Base-by-base conservation (phyloP, 2,329 filamentous ascomycete species). In the Xylariaceae sp. region DNA sequence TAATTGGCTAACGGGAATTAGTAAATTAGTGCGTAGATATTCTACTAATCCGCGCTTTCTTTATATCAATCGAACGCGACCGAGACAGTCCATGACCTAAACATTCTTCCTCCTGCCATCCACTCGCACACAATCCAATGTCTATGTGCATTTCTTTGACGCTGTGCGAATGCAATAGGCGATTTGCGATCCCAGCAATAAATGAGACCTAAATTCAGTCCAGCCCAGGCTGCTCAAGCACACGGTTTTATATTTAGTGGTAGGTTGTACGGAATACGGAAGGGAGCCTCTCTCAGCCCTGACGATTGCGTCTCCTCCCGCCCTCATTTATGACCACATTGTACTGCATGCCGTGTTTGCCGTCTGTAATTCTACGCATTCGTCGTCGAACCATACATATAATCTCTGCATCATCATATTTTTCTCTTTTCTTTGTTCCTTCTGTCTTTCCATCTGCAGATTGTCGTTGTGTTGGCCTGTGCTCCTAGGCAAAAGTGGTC, bases 221-320 rank as follows among this genome's bases (percentile, higher is more conserved):
- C 8, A 13, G 9, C 41, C 41, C 41, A 45, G 10, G 49, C 23
- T n/a, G 23, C 4, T 30, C 45, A 30, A 51, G 35, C 30, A 9
- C 34, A 4, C 47, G 15, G 11, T 11, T 50, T n/a, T 23, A 15
- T 49, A 13, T 15, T 15, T 52, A 39, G 39, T 15, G 15, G 11
- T 23, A 30, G 37, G 34, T 6, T 4, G 39, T 15, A 52, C 15
- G 57, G 47, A 52, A 58, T n/a, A 52, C 15, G 57, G 47, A 51
- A 58, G 57, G 57, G 47, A 55, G 57, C 51, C 51, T 48, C 41
- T 45, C 41, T 13, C 41, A 45, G 41, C 41, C 41, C 41, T 45
- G 13, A 41, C 23, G 23, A 41, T 41, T 41, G 37, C 37, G 7
- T 45, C 17, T 53, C 17, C 41, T 44, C 7, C 41, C 30, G 15